Conservation (phyloP, 2,329 filamentous ascomycete species). For the Hymenoscyphus linearis region DNA sequence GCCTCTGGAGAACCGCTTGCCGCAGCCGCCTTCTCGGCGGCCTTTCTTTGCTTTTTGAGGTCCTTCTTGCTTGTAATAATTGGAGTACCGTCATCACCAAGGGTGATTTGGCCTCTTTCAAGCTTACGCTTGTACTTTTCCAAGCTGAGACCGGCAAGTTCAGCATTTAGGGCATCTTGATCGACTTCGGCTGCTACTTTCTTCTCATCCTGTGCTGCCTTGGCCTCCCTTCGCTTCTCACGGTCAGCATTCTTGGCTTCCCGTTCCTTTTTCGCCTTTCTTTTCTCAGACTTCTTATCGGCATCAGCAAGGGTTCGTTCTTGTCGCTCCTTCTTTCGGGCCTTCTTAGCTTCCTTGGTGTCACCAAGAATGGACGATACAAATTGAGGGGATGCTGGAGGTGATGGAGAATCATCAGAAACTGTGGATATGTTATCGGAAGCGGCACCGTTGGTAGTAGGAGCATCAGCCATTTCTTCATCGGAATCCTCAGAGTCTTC, state of each 20-base stretch:
- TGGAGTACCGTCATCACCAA: slow-evolving; percentile 60
- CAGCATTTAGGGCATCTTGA: slow-evolving; percentile 47
- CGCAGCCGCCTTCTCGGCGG: slow-evolving; percentile 40
- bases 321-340: slow-evolving; percentile 23
- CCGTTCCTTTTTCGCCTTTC: slow-evolving; percentile 34
- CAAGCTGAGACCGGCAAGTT: slow-evolving; percentile 62
- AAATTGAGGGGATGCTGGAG: slow-evolving; percentile 13
- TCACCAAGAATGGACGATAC: slow-evolving; percentile 20
- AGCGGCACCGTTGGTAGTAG: slow-evolving; percentile 20
- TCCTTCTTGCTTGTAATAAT: slow-evolving; percentile 70
- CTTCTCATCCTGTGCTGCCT: slow-evolving; percentile 35
- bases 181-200: slow-evolving; percentile 34
- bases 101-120: slow-evolving; percentile 67
- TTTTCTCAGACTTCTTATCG: slow-evolving; percentile 36
- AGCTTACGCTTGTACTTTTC: slow-evolving; percentile 76
- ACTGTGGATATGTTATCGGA: slow-evolving; percentile 11
- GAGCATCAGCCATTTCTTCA: slow-evolving; percentile 28
- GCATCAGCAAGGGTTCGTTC: slow-evolving; percentile 26
- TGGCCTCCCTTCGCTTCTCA: slow-evolving; percentile 34
- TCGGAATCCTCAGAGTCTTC: slow-evolving; percentile 25
- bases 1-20: slow-evolving; percentile 18
- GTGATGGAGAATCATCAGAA: slow-evolving; percentile 13
- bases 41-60: slow-evolving; percentile 65
- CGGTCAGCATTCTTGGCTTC: slow-evolving; percentile 24
- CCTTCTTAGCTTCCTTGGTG: slow-evolving; percentile 28